Base-by-base conservation (phyloP, 2,329 filamentous ascomycete genomes). In the Hypoxylon sp. region DNA sequence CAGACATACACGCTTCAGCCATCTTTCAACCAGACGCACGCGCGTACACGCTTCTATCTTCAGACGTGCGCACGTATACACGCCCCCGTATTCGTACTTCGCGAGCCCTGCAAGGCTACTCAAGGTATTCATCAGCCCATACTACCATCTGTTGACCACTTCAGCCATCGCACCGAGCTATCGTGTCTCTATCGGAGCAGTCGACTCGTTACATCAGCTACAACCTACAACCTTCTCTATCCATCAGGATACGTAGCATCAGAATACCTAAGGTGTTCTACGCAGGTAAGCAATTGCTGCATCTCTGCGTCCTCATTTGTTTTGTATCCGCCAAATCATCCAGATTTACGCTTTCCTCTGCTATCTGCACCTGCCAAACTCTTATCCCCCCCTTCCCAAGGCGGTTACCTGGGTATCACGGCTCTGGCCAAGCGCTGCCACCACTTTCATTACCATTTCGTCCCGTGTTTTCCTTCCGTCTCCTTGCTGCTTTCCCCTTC, bases 281-380 rank as follows among this genome's bases (percentile, higher is more conserved):
- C 18, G 13, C 33, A 13, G 48, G 48, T 51, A 51, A 51, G 47
- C n/a, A n/a, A n/a, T n/a, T 42, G 15, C 41, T 29, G 23, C 26
- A 50, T 24, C 11, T 10, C 17, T 33, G 20, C 21, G 10, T 31
- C 24, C 17, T 37, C n/a, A 8, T 27, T 23, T 13, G 9, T 21
- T 23, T 23, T 35, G 10, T 6, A 20, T 27, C 26, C 17, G 8
- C 20, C 11, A 15, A 15, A 23, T 11, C 2, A 11, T 24, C 11
- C 20, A 23, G 15, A 13, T 4, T n/a, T 11, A 29, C 26, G 6
- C 6, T n/a, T 43, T 8, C 26, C 37, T 27, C n/a, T 37, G n/a
- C 33, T 40, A 23, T 24, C 33, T 18, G 35, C 23, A 49, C 47
- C 17, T 49, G 33, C 31, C 10, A 29, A 17, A 40, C 38, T 31